A percentile compares a stretch with the other conserved stretches of the same genome.
phyloP scores from a whole-genome alignment of 768 basidiomycete genomes.

The Suillus subluteus region DNA sequence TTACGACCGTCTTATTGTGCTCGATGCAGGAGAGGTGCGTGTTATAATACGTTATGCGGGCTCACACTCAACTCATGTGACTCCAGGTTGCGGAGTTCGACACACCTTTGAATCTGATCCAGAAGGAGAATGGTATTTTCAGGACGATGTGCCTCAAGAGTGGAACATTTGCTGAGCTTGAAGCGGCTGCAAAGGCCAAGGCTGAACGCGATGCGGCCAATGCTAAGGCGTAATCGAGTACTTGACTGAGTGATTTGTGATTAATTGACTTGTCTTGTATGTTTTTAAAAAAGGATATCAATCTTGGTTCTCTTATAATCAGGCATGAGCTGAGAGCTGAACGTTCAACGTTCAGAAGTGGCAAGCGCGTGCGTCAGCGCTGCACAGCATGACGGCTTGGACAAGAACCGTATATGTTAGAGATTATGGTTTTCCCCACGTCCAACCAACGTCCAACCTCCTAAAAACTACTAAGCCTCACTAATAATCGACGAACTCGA shows the following conservation, averaged over 20 bases:
- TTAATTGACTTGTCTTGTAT: neutral
- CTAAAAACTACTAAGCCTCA: too few species aligned
- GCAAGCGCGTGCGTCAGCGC: too few species aligned
- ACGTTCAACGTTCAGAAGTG: too few species aligned
- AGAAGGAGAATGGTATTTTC: constrained; percentile 66
- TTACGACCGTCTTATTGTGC: constrained; percentile 76
- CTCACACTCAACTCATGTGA: neutral
- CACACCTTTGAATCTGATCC: constrained; percentile 69
- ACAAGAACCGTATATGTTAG: too few species aligned
- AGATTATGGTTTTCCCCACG: too few species aligned
- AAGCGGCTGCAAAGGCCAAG: constrained; percentile 55
- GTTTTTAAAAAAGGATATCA: neutral
- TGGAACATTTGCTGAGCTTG: constrained; percentile 64
- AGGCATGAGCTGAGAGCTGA: neutral
- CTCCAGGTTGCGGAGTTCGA: constrained; percentile 63
- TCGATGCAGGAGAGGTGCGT: constrained; percentile 52
- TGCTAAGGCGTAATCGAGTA: neutral
- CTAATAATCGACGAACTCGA: too few species aligned
- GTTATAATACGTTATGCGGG: constrained; percentile 23
- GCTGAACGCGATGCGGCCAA: constrained; percentile 19
- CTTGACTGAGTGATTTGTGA: neutral
- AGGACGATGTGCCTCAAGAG: constrained; percentile 73
- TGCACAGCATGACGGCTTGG: too few species aligned
- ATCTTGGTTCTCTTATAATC: neutral
- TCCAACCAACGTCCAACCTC: too few species aligned